phyloP scores from a whole-genome alignment of 352 stramenopile genomes.

The Globisporangium parvum region DNA sequence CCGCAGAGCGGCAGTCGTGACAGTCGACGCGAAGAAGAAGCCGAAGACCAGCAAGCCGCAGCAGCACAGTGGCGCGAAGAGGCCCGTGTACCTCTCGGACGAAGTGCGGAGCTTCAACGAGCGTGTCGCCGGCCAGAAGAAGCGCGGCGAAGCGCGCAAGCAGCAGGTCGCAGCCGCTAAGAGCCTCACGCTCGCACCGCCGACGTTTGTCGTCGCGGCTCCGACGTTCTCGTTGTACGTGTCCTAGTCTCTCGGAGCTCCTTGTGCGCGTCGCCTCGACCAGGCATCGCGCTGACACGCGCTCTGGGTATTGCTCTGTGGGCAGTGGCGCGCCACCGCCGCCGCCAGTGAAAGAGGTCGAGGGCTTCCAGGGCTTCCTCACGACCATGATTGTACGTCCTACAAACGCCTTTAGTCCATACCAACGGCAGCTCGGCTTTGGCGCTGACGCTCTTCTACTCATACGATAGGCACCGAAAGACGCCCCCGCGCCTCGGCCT shows the following conservation, averaged over 20 bases:
- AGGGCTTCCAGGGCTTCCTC: conserved; percentile 70
- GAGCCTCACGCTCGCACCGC: conserved; percentile 27
- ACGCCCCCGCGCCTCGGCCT: conserved; percentile 16
- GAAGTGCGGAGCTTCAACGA: conserved; percentile 80
- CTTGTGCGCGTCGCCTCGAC: neutral
- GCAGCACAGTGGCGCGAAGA: conserved; percentile 24
- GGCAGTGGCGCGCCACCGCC: conserved; percentile 10
- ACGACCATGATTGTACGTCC: conserved; percentile 40
- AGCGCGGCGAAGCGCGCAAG: conserved; percentile 17
- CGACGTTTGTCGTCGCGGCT: conserved; percentile 55
- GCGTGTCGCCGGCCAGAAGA: conserved; percentile 45
- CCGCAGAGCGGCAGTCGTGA: conserved; percentile 28
- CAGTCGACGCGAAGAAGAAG: conserved; percentile 30
- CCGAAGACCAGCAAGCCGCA: conserved; percentile 12
- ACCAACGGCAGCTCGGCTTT: neutral
- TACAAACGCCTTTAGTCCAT: neutral
- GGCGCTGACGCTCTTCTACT: neutral
- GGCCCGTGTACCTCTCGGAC: conserved; percentile 26
- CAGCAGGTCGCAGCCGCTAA: conserved; percentile 17
- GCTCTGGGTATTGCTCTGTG: neutral
- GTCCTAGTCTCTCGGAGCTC: neutral
- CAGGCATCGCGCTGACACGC: neutral
- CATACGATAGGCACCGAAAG: conserved; percentile 25
- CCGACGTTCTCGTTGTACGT: conserved; percentile 74
- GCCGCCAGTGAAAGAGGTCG: conserved; percentile 32